phyloP scores from a whole-genome alignment of 148 eudicot genomes.

The Rhododendron henanense region DNA sequence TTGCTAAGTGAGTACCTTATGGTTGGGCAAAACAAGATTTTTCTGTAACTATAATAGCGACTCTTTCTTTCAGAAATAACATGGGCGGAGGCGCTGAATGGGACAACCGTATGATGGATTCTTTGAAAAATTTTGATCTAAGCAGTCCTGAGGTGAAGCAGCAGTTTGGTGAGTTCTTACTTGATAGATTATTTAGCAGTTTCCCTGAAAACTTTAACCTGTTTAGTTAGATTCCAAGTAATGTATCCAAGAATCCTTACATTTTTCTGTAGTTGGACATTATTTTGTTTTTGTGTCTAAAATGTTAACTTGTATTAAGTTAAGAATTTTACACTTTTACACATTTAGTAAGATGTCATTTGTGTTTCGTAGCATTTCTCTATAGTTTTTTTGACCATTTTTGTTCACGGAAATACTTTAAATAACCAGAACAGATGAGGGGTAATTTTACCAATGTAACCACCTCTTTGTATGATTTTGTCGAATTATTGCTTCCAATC shows the following conservation, averaged over 20 bases:
- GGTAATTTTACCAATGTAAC: background rate
- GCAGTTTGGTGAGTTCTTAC: conserved; percentile 74
- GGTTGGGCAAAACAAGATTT: background rate
- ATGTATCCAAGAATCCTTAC: background rate
- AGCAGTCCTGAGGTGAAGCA: conserved; percentile 88
- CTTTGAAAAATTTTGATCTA: conserved; percentile 70
- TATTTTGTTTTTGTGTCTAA: background rate
- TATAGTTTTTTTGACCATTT: background rate
- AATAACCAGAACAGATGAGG: background rate
- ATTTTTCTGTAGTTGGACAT: background rate
- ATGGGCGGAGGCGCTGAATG: conserved; percentile 68
- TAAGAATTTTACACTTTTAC: background rate
- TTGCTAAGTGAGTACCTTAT: background rate
- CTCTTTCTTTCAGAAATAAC: conserved; percentile 50
- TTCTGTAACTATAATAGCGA: background rate
- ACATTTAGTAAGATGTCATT: background rate
- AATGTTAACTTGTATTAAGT: background rate
- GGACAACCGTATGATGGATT: conserved; percentile 71
- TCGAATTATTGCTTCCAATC: background rate
- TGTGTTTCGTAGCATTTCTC: background rate
- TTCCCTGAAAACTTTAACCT: background rate
- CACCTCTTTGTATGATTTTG: background rate
- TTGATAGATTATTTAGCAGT: background rate
- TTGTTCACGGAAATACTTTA: background rate
- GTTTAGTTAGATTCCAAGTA: background rate